Base-by-base conservation (phyloP, 345 rosid species). In the Lumnitzera racemosa region DNA sequence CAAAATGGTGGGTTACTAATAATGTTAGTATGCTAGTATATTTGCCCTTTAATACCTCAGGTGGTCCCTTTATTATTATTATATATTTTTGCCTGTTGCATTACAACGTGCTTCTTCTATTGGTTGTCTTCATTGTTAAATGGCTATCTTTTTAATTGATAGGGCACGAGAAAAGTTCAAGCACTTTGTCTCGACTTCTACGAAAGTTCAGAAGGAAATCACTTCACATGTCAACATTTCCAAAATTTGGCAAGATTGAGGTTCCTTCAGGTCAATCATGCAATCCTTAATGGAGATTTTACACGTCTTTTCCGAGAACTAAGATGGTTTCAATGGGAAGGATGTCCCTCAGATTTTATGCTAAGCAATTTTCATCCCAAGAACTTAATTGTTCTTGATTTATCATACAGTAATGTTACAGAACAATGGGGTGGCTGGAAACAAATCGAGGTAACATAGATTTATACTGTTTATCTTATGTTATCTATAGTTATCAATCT, bases 341-440 rank as follows among this genome's bases (percentile, higher is more conserved):
- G 14, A 12, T 59, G 62, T 27, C 62, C 61, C 23, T 46, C 51
- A 6, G n/a, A 36, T 11, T 48, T 59, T 1, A 12, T 15, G 29
- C 6, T 25, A 15, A 5, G 2, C 5, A 12, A 59, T 12, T 27
- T 59, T 11, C n/a, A 59, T 15, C 15, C 23, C 12, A 59, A 41
- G 52, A 47, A 24, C 9, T 24, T 59, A 52, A 16, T 48, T 14
- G 48, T 59, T 5, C 62, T 59, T 15, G 62, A 59, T 25, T 4
- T 59, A 52, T 36, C 31, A 2, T 11, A 47, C 14, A 59, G 62
- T 48, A 15, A 25, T 12, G 17, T 59, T 9, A 25, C 13, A 17
- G 36, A 48, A 16, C 41, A 59, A 3, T 59, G 62, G 62, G 24
- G 47, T 1, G 53, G 53, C 5, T 59, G 62, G 62, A 17, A 12